These are phyloP conservation scores for Combretum micranthum DNA, from an alignment of 345 rosid species.

Conservation along the genomic window DNA sequence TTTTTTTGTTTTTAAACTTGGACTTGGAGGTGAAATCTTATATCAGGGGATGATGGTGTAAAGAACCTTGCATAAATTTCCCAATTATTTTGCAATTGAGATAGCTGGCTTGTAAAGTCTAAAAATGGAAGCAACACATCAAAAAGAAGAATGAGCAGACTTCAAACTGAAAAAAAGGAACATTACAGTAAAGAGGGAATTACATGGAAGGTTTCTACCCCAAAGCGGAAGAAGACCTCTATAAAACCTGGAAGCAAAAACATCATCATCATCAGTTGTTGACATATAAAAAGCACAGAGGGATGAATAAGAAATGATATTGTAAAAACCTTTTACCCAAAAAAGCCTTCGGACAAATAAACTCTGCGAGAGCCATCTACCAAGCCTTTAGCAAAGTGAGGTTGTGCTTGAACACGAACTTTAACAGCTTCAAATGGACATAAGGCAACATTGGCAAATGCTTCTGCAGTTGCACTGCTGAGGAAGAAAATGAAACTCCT, in stretches of 20 bases:
- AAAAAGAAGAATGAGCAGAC: too few relatives aligned
- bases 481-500: conserved; percentile 41
- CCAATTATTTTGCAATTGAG: too few relatives aligned
- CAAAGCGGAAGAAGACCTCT: conserved; percentile 33
- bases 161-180: too few relatives aligned
- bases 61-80: too few relatives aligned
- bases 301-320: neutral
- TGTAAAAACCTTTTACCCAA: conserved; percentile 32
- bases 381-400: conserved; percentile 51
- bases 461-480: conserved; percentile 64
- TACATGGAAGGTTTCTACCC: conserved; percentile 42
- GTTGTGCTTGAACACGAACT: conserved; percentile 62
- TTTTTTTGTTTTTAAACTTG: too few relatives aligned
- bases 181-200: neutral
- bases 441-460: conserved; percentile 57
- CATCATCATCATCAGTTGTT: conserved; percentile 3
- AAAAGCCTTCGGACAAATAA: conserved; percentile 41
- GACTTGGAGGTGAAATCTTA: too few relatives aligned
- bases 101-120: too few relatives aligned
- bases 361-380: conserved; percentile 51
- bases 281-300: conserved; percentile 4
- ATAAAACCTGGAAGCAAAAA: conserved; percentile 22
- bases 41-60: too few relatives aligned
- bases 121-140: too few relatives aligned
- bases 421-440: conserved; percentile 64